phyloP scores from a whole-genome alignment of 139 green algal species.

The Mesostigma viride region DNA sequence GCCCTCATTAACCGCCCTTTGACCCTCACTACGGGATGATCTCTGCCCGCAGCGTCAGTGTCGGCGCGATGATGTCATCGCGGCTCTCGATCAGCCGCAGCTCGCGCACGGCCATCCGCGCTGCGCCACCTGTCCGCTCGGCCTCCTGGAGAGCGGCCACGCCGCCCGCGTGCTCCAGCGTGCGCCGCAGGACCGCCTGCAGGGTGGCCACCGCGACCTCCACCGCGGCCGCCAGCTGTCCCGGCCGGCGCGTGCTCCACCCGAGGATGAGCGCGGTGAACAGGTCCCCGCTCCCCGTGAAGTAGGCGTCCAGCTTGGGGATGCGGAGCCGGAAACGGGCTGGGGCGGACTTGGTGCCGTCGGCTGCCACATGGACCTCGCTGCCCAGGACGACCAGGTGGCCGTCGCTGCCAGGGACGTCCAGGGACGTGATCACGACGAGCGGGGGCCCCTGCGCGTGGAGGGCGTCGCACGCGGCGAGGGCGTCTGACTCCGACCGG shows the following conservation, averaged over 20 bases:
- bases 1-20: too few species aligned
- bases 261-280: constrained; percentile 17
- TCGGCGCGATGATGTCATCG: neutral
- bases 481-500: constrained; percentile 9
- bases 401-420: neutral
- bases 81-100: neutral
- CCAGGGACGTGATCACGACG: constrained; percentile 19
- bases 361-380: neutral
- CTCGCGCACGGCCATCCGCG: neutral
- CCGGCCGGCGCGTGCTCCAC: neutral
- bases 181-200: neutral
- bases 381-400: constrained; percentile 11
- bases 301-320: constrained; percentile 14
- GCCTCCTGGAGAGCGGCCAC: too few species aligned
- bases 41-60: neutral
- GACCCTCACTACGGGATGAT: too few species aligned
- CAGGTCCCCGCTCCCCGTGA: constrained; percentile 22
- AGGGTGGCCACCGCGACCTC: neutral
- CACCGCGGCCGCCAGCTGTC: neutral
- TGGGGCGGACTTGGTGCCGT: neutral
- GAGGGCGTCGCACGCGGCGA: constrained; percentile 16
- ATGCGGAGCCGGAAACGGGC: neutral
- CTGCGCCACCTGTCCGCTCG: neutral
- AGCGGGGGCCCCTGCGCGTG: constrained; percentile 14
- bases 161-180: neutral